Percentiles rank a stretch among this genome's conserved stretches.
Conservation (phyloP, 2,329 filamentous ascomycete genomes). For the Ceratocystiopsis minuta region DNA sequence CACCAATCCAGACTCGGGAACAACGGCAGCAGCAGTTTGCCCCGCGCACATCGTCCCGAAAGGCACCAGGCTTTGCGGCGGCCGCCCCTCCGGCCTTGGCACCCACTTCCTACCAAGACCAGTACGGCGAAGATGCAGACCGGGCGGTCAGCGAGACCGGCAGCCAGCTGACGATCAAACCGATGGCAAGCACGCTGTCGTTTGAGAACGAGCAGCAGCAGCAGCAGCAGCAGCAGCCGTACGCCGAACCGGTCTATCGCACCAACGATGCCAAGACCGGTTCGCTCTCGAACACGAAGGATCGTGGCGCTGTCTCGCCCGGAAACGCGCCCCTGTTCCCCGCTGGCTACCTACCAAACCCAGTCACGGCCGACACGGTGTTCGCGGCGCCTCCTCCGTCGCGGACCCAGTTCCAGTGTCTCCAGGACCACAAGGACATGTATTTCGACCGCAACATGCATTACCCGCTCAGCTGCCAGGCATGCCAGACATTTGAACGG, state of each 20-base stretch:
- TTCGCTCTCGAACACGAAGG: too few relatives aligned
- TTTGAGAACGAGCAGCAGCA: neutral
- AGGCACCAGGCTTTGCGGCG: neutral
- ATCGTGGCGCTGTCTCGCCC: neutral
- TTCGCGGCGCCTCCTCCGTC: conserved; percentile 24
- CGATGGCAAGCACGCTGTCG: neutral
- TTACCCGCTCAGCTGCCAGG: conserved; percentile 35
- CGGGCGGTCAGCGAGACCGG: conserved; percentile 1
- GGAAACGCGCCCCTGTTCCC: conserved; percentile 12
- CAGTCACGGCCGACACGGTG: conserved; percentile 18
- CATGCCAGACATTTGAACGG: conserved; percentile 28
- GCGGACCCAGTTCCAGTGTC: conserved; percentile 25
- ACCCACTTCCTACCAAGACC: neutral
- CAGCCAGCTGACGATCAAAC: conserved; percentile 6
- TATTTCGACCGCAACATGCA: conserved; percentile 27
- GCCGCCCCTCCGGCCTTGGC: too few relatives aligned
- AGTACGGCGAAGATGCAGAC: neutral
- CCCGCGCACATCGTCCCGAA: conserved; percentile 16
- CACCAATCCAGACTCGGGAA: too few relatives aligned
- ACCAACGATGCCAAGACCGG: too few relatives aligned
- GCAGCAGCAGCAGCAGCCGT: neutral
- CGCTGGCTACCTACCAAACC: conserved; percentile 11
- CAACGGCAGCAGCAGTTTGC: conserved; percentile 12
- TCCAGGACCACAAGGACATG: conserved; percentile 29
- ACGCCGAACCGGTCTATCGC: too few relatives aligned